These are phyloP conservation scores for Taphrina confusa DNA, from an alignment of 1,139 yeast genomes.

Conservation along the genomic window DNA sequence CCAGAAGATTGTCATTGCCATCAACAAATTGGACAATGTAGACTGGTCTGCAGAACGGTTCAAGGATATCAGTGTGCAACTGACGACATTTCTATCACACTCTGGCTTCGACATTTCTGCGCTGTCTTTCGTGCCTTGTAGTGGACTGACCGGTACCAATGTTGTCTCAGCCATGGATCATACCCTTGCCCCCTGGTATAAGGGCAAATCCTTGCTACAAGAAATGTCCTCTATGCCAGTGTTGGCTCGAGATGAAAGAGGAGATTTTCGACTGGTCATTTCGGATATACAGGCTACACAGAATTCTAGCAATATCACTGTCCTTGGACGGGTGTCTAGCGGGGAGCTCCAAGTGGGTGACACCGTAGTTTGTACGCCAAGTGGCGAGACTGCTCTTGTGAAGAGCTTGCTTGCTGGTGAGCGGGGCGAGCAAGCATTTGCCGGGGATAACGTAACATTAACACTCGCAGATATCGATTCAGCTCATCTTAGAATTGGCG, in stretches of 20 bases:
- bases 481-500: constrained; percentile 70
- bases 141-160: constrained; percentile 83
- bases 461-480: constrained; percentile 55
- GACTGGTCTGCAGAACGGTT: constrained; percentile 71
- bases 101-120: constrained; percentile 61
- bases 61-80: constrained; percentile 59
- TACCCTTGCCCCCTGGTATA: constrained; percentile 36
- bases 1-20: constrained; percentile 69
- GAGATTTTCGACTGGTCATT: constrained; percentile 22
- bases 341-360: constrained; percentile 25
- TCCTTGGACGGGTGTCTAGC: constrained; percentile 10
- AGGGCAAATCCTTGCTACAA: constrained; percentile 10
- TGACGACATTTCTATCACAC: constrained; percentile 61
- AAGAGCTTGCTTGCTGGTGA: constrained; percentile 2
- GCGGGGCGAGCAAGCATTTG: constrained; percentile 53
- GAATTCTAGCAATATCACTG: constrained; percentile 28
- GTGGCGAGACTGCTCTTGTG: constrained; percentile 15
- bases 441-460: constrained; percentile 70
- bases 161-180: constrained; percentile 55
- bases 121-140: constrained; percentile 72
- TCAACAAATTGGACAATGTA: constrained; percentile 81
- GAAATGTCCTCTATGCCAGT: constrained; percentile 8
- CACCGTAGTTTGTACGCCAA: constrained; percentile 25
- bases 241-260: constrained; percentile 10
- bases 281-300: constrained; percentile 27